phyloP scores from a whole-genome alignment of 345 rosid genomes.

The Pistacia vera region DNA sequence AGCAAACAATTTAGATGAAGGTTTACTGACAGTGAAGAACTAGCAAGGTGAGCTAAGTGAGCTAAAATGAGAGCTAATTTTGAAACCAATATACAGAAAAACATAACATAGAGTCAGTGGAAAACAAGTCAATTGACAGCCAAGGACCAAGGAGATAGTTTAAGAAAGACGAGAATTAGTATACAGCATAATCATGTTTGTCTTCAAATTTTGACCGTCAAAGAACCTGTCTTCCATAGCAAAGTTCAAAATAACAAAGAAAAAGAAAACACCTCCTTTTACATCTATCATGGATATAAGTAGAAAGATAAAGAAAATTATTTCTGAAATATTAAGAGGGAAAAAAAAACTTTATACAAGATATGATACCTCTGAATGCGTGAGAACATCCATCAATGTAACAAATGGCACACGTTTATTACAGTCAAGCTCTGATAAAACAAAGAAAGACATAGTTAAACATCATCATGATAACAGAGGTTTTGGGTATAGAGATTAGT shows the following conservation, averaged over 20 bases:
- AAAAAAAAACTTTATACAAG: not conserved
- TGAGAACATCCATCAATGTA: conserved; percentile 76
- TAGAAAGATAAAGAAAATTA: not conserved
- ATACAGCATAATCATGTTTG: not conserved
- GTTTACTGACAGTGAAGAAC: no score
- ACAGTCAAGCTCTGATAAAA: conserved; percentile 56
- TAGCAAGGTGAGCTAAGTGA: no score
- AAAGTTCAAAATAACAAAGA: not conserved
- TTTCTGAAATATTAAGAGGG: not conserved
- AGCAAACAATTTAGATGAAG: no score
- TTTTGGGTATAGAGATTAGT: not conserved
- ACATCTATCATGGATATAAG: not conserved
- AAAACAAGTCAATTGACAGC: no score
- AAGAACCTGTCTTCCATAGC: not conserved
- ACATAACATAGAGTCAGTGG: no score
- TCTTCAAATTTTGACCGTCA: not conserved
- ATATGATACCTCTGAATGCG: conserved; percentile 54
- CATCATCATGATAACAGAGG: conserved; percentile 6
- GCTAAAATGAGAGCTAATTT: no score
- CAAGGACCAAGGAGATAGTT: no score
- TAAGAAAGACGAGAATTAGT: no score
- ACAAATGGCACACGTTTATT: conserved; percentile 43
- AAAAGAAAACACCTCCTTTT: not conserved
- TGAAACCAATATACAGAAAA: no score
- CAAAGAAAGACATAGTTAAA: conserved; percentile 6